Evolutionary conservation across 192 early-diverging fungal species (phyloP).

Genomic region (Bifiguratus adelaidae): DNA sequence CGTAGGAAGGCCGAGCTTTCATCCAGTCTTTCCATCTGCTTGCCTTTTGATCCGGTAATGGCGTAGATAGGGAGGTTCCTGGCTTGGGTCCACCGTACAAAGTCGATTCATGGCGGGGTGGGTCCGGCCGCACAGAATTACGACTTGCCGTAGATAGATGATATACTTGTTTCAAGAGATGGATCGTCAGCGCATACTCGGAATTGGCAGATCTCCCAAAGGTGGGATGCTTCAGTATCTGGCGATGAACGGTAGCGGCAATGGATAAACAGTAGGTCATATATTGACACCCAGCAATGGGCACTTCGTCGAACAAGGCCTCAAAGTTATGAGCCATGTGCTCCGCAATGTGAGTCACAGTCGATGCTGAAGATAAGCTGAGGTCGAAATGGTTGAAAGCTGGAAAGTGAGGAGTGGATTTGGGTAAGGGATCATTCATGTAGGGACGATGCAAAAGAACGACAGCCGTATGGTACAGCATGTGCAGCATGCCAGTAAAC

Average conservation of each 20-base stretch:
- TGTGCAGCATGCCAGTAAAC: constrained; percentile 41
- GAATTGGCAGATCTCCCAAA: too few relatives aligned
- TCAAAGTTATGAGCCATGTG: constrained; percentile 25
- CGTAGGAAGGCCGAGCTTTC: too few relatives aligned
- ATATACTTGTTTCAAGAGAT: too few relatives aligned
- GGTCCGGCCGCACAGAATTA: too few relatives aligned
- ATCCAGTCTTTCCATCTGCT: too few relatives aligned
- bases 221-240: too few relatives aligned
- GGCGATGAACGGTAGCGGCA: constrained; percentile 32
- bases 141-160: too few relatives aligned
- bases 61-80: too few relatives aligned
- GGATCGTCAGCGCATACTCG: too few relatives aligned
- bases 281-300: constrained; percentile 37
- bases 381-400: constrained; percentile 27
- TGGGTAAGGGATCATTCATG: constrained; percentile 6
- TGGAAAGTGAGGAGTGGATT: constrained; percentile 13
- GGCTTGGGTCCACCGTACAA: too few relatives aligned
- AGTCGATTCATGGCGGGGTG: too few relatives aligned
- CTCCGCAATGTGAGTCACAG: constrained; percentile 35
- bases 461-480: constrained; percentile 36
- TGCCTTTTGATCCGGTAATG: too few relatives aligned
- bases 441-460: constrained; percentile 43
- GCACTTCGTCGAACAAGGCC: constrained; percentile 25
- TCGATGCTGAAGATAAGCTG: constrained; percentile 36
- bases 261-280: constrained; percentile 37